phyloP scores from a whole-genome alignment of 2,329 filamentous ascomycete genomes.

The Apiospora pterosperma region DNA sequence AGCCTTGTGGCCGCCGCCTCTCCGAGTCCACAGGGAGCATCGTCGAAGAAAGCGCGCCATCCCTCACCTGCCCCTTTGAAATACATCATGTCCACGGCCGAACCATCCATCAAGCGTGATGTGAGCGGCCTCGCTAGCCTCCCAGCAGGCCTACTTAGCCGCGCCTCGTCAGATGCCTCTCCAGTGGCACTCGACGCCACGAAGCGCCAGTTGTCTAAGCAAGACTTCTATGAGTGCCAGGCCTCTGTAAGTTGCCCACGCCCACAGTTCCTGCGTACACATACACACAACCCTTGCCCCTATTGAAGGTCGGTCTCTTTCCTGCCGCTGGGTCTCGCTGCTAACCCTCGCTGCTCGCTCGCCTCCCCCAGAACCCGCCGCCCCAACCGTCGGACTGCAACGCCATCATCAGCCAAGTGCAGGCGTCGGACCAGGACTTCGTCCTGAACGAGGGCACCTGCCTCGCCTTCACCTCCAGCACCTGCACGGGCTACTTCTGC shows the following conservation, averaged over 20 bases:
- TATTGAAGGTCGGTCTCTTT: background rate
- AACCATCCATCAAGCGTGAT: slow-evolving; percentile 17
- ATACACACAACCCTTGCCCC: background rate
- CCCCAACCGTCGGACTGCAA: slow-evolving; percentile 29
- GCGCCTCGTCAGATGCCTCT: slow-evolving; percentile 8
- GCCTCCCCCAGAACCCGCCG: slow-evolving; percentile 21
- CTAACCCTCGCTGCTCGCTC: background rate
- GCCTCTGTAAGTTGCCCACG: slow-evolving; percentile 21
- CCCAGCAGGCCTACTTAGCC: slow-evolving; percentile 16
- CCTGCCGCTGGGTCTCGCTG: background rate
- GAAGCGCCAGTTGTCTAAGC: slow-evolving; percentile 15
- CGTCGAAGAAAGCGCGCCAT: background rate
- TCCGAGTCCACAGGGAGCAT: slow-evolving; percentile 10
- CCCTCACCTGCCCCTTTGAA: background rate
- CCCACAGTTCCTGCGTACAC: background rate
- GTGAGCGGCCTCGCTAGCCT: slow-evolving; percentile 21
- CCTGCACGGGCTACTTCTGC: slow-evolving; percentile 37
- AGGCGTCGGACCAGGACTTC: slow-evolving; percentile 22
- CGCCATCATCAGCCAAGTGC: slow-evolving; percentile 26
- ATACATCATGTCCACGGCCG: slow-evolving; percentile 18
- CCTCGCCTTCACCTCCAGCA: slow-evolving; percentile 28
- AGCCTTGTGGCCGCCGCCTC: slow-evolving; percentile 20
- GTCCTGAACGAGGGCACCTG: slow-evolving; percentile 28
- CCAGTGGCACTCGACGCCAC: background rate
- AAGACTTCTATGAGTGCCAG: slow-evolving; percentile 32